Conservation (phyloP, 768 basidiomycete genomes). For the Lactifluus pinguis region DNA sequence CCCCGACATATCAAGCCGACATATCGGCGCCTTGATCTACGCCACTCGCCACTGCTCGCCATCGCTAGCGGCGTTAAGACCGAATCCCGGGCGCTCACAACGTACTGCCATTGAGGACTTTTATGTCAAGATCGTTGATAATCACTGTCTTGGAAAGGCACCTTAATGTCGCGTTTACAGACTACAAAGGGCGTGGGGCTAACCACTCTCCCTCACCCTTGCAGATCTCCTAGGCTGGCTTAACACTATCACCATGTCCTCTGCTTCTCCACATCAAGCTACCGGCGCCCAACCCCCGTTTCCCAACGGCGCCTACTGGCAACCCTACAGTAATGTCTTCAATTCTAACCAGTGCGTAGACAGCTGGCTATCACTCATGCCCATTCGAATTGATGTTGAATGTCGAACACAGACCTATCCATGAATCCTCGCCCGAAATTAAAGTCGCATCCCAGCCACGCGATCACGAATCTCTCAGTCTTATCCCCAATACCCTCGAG, state of each 20-base stretch:
- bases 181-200: conserved; percentile 4
- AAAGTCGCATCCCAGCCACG: not conserved
- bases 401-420: not conserved
- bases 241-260: not conserved
- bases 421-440: not conserved
- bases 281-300: not conserved
- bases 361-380: not conserved
- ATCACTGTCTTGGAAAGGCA: not conserved
- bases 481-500: not conserved
- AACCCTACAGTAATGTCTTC: not conserved
- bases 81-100: not conserved
- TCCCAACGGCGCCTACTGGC: not conserved
- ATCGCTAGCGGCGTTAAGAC: not conserved
- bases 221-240: not conserved
- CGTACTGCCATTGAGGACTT: not conserved
- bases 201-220: not conserved
- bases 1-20: not conserved
- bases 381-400: not conserved
- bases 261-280: not conserved
- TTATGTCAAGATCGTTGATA: not conserved
- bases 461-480: not conserved
- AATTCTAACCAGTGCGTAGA: not conserved
- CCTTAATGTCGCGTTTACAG: not conserved
- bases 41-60: not conserved
- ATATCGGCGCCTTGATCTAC: not conserved